These are phyloP conservation scores for Vanilla planifolia DNA, from an alignment of 106 monocot species.

Conservation along the genomic window DNA sequence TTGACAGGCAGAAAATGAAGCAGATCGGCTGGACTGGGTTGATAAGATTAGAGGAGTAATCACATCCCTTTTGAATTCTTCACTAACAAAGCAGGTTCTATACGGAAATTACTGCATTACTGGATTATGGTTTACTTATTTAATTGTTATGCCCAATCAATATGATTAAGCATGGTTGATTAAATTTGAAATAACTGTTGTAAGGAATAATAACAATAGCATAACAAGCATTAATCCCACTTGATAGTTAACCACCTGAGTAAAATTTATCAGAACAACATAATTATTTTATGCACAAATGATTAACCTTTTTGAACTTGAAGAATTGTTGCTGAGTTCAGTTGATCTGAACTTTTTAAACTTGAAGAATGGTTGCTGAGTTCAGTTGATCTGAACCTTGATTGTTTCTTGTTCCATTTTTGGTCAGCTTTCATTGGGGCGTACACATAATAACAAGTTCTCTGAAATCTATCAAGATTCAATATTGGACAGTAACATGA, in stretches of 20 bases:
- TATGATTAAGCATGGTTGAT: not conserved
- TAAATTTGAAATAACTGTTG: too few relatives aligned
- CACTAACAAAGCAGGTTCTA: slow-evolving; percentile 56
- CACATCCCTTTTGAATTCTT: slow-evolving; percentile 77
- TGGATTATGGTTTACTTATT: not conserved
- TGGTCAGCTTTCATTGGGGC: not conserved
- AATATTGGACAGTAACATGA: not conserved
- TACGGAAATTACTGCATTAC: not conserved
- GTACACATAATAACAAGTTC: not conserved
- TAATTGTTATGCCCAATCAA: not conserved
- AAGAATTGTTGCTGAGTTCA: not conserved
- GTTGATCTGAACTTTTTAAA: slow-evolving; percentile 5
- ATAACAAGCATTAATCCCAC: not conserved
- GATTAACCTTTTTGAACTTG: slow-evolving; percentile 2
- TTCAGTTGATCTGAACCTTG: not conserved
- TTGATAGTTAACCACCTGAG: not conserved
- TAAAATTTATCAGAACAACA: not conserved
- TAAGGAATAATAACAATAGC: too few relatives aligned
- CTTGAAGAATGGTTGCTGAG: not conserved
- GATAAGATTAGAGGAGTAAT: slow-evolving; percentile 94
- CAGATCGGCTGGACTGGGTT: slow-evolving; percentile 84
- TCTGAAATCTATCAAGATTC: not conserved
- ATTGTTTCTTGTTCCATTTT: slow-evolving; percentile 5
- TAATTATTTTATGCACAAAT: not conserved
- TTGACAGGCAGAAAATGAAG: slow-evolving; percentile 74